Base-by-base conservation (phyloP, 2,329 filamentous ascomycete genomes). In the Colletotrichum endophyticum region DNA sequence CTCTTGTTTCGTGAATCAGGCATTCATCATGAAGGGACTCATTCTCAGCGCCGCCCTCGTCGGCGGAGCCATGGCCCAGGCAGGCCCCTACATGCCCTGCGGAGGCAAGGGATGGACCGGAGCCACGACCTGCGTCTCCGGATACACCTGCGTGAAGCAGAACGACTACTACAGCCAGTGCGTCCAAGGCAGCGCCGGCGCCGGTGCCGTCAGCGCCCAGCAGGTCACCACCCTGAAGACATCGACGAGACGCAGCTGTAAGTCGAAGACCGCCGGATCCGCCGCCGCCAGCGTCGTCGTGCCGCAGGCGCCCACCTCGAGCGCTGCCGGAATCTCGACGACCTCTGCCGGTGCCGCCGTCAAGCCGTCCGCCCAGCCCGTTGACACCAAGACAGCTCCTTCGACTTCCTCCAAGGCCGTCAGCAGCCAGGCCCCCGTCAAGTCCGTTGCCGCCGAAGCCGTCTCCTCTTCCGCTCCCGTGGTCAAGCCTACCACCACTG, bases 101-200 rank as follows among this genome's bases (percentile, higher is more conserved):
- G 87, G 87, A 57, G 87, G 87, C 44, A 80, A 79, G 15, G 78
- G 77, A 61, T 88, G 81, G 80, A 79, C 79, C 16, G 87, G 87
- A 4, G 36, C 80, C 2, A 87, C 83, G 5, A 84, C 83, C 1
- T 89, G 87, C 62, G 82, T 86, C n/a, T 82, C 84, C 19, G 87
- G 87, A 7, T 87, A 86, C 72, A 80, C 79, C 1, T 89, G 87
- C 78, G 80, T 73, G 7, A 81, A 81, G 49, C 74, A 80, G 12
- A 87, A 87, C 78, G 80, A 84, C 13, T 88, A 81, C 78, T 88
- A 88, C 78, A 84, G 81, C 74, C 87, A 89, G 78, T 88, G 87
- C 27, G 44, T 81, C 9, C 81, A 82, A 6, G 78, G 78, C 25
- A 69, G 53, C 67, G 72, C 57, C 25, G 19, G 28, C 16, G 66